Percentiles rank a stretch among this genome's conserved stretches.
Evolutionary conservation across 768 basidiomycete genomes (phyloP).

Genomic region (Suillus alpinus): DNA sequence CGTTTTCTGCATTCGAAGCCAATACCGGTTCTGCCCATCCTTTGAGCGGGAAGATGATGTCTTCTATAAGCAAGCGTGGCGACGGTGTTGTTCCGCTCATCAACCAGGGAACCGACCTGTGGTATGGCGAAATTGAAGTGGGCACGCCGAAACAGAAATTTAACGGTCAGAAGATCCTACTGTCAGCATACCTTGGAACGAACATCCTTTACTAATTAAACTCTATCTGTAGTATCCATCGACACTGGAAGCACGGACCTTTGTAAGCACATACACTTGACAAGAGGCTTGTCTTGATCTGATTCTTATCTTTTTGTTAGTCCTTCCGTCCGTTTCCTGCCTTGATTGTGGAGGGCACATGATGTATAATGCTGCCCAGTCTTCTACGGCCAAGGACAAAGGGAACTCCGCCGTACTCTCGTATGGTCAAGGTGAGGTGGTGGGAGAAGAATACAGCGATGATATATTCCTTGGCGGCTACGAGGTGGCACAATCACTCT

Average conservation of each 20-base stretch:
- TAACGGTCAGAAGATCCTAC: slow-evolving; percentile 26
- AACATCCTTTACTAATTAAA: not conserved
- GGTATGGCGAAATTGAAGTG: slow-evolving; percentile 22
- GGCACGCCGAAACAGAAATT: slow-evolving; percentile 44
- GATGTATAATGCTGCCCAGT: slow-evolving; percentile 26
- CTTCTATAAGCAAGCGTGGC: not conserved
- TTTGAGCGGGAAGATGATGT: not conserved
- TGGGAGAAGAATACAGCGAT: slow-evolving; percentile 42
- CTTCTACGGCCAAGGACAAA: slow-evolving; percentile 30
- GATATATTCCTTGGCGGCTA: slow-evolving; percentile 39
- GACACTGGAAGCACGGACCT: slow-evolving; percentile 32
- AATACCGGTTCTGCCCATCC: slow-evolving; percentile 52
- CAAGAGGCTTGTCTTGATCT: slow-evolving; percentile 17
- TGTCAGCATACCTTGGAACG: slow-evolving; percentile 3
- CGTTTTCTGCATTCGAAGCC: slow-evolving; percentile 40
- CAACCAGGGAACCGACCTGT: slow-evolving; percentile 26
- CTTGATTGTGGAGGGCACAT: slow-evolving; percentile 29
- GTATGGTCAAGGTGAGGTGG: slow-evolving; percentile 38
- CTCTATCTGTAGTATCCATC: slow-evolving; percentile 34
- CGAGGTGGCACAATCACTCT: slow-evolving; percentile 20
- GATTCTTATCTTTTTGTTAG: slow-evolving; percentile 22
- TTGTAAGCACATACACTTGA: not conserved
- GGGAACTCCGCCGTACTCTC: slow-evolving; percentile 26
- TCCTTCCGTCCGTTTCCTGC: slow-evolving; percentile 36
- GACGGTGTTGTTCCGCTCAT: slow-evolving; percentile 25